Evolutionary conservation across 257 asterid species (phyloP).

Genomic region (Capsicum rhomboideum): DNA sequence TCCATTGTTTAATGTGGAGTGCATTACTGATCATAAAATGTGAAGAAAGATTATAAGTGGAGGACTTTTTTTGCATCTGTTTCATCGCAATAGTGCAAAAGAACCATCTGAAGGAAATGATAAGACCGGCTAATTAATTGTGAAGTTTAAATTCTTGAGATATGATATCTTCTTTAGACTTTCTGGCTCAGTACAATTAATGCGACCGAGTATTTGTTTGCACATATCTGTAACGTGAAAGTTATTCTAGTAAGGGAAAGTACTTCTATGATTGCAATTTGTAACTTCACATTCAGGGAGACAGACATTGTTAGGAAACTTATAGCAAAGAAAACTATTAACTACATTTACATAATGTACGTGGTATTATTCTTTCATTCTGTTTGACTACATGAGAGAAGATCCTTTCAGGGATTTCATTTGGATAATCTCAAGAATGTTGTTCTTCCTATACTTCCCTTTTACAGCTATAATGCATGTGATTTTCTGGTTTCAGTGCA

Average conservation of each 20-base stretch:
- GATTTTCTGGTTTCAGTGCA: conserved; percentile 5
- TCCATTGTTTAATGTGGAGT: background rate
- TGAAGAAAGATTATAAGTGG: background rate
- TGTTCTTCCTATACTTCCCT: background rate
- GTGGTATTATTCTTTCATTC: background rate
- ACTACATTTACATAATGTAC: background rate
- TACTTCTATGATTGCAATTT: background rate
- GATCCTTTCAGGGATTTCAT: background rate
- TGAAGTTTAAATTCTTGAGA: background rate
- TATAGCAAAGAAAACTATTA: background rate
- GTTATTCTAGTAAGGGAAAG: background rate
- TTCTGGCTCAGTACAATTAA: background rate
- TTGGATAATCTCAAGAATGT: background rate
- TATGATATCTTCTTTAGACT: background rate
- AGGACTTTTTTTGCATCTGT: background rate
- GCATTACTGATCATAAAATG: background rate
- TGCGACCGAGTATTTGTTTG: background rate
- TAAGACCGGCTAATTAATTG: background rate
- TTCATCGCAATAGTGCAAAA: background rate
- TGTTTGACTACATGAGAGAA: background rate
- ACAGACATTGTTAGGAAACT: background rate
- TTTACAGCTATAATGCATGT: background rate
- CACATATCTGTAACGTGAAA: background rate
- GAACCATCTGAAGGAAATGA: background rate
- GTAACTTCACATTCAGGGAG: background rate